These are phyloP conservation scores for Chrysopogon serrulatus DNA, from an alignment of 176 grass and related monocot genomes.

Conservation along the genomic window DNA sequence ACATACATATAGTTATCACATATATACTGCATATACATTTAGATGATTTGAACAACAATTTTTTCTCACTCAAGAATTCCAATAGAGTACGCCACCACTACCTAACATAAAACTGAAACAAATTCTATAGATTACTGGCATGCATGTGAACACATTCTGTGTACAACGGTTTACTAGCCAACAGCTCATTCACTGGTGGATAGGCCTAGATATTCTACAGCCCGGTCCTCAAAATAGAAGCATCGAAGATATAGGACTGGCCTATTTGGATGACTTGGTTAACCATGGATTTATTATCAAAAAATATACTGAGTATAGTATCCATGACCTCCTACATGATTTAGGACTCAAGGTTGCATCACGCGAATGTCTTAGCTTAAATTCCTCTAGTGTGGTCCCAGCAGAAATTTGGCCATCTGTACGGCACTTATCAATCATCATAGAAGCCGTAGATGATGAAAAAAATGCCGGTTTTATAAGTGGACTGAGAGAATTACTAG, in stretches of 20 bases:
- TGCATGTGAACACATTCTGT: too few relatives aligned
- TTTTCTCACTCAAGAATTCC: too few relatives aligned
- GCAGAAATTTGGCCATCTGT: not conserved
- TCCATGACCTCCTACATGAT: slow-evolving; percentile 10
- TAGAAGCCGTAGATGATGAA: not conserved
- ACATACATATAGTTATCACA: too few relatives aligned
- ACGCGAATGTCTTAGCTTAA: slow-evolving; percentile 6
- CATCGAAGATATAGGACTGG: not conserved
- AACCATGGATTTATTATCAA: not conserved
- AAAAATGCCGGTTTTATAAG: not conserved
- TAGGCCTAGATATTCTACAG: not conserved
- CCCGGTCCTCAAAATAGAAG: not conserved
- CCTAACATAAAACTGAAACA: too few relatives aligned
- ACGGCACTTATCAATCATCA: slow-evolving; percentile 19
- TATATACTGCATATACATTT: too few relatives aligned
- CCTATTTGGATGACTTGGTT: not conserved
- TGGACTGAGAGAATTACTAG: not conserved
- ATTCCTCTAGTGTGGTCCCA: not conserved
- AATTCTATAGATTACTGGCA: too few relatives aligned
- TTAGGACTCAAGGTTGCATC: not conserved
- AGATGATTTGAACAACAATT: too few relatives aligned
- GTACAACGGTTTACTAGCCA: not conserved
- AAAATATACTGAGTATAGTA: too few relatives aligned
- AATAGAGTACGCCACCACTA: too few relatives aligned
- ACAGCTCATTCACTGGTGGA: slow-evolving; percentile 15